Conservation (phyloP, 2,329 filamentous ascomycete genomes). For the Trichoderma citrinoviride region DNA sequence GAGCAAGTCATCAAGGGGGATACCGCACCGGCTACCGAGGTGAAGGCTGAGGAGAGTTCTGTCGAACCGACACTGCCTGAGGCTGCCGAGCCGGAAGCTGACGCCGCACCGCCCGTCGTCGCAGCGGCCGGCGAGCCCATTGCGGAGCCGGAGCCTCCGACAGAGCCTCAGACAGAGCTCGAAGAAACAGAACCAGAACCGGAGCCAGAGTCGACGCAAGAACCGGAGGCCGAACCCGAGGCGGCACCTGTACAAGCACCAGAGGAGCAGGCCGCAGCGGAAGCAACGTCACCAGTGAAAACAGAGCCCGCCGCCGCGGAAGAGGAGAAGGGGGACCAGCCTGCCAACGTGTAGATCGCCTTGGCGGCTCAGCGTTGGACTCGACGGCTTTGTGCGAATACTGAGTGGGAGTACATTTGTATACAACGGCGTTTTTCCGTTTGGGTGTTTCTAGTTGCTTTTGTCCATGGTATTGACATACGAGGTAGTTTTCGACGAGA, state of each 20-base stretch:
- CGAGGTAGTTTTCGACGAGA: neutral
- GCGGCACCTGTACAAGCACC: neutral
- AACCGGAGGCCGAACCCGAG: neutral
- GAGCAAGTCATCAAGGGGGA: neutral
- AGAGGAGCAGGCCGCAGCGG: neutral
- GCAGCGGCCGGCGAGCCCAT: slow-evolving; percentile 1
- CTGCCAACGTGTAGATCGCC: slow-evolving; percentile 24
- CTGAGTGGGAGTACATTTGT: neutral
- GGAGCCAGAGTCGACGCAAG: neutral
- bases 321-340: slow-evolving; percentile 20
- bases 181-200: neutral
- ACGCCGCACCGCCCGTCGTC: neutral
- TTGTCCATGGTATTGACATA: neutral
- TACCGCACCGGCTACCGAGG: neutral
- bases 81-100: neutral
- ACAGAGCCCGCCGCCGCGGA: neutral
- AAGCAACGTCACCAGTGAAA: neutral
- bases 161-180: neutral
- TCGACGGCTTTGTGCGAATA: neutral
- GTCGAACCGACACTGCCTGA: neutral
- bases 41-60: slow-evolving; percentile 16
- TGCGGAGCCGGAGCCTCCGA: neutral
- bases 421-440: slow-evolving; percentile 4
- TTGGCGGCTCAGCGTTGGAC: slow-evolving; percentile 16
- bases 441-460: neutral